A percentile compares a stretch with the other conserved stretches of the same genome.
phyloP scores from a whole-genome alignment of 768 basidiomycete genomes.

The Rhizopogon roseolus region DNA sequence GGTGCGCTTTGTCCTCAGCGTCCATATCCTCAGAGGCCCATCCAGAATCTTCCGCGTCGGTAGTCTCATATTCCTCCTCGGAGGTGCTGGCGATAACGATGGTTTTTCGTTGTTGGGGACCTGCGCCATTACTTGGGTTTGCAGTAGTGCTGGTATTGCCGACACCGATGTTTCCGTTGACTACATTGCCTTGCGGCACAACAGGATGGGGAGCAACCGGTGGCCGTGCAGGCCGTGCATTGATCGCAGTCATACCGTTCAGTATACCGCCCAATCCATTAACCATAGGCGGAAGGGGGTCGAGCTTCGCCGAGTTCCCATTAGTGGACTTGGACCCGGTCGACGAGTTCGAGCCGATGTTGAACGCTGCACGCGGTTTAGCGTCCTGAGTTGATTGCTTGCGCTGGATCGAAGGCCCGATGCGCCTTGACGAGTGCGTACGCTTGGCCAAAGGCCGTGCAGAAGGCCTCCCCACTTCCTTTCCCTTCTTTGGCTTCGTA shows the following conservation, averaged over 20 bases:
- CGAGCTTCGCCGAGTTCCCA: constrained; percentile 13
- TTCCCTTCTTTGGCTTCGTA: constrained; percentile 26
- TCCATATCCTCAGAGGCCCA: constrained; percentile 61
- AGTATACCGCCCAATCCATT: constrained; percentile 5
- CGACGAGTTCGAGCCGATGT: constrained; percentile 58
- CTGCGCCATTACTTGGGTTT: constrained; percentile 12
- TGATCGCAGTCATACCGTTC: constrained; percentile 5
- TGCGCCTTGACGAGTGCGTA: constrained; percentile 25
- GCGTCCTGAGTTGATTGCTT: constrained; percentile 17
- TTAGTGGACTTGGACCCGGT: constrained; percentile 33
- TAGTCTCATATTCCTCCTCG: constrained; percentile 46
- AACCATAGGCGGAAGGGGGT: constrained; percentile 12
- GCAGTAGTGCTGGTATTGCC: constrained; percentile 10
- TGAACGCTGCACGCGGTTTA: constrained; percentile 36
- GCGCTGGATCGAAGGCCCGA: constrained; percentile 22
- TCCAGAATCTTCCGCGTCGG: constrained; percentile 51
- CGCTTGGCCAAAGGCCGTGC: constrained; percentile 21
- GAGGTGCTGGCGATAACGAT: constrained; percentile 46
- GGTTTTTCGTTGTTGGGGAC: constrained; percentile 30
- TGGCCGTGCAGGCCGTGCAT: not conserved
- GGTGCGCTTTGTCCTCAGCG: constrained; percentile 26
- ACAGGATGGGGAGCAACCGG: not conserved
- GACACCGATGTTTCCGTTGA: constrained; percentile 9
- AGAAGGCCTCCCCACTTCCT: constrained; percentile 25
- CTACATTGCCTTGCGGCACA: constrained; percentile 9